These are phyloP conservation scores for Avena atlantica DNA, from an alignment of 176 grass and related monocot genomes.

Conservation along the genomic window DNA sequence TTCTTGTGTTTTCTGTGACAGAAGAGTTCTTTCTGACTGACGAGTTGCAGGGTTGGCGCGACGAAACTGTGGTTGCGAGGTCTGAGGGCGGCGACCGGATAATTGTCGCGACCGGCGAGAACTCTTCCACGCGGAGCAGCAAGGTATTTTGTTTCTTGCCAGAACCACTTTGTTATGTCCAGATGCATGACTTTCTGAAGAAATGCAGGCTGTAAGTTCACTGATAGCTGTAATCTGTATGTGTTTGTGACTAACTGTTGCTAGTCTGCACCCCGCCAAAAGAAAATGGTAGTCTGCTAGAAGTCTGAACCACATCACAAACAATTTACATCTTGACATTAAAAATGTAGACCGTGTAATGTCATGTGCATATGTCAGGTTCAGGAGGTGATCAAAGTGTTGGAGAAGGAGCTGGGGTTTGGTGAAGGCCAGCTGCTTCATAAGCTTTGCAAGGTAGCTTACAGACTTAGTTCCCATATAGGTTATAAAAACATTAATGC, in stretches of 20 bases:
- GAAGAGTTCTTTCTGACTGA: not conserved
- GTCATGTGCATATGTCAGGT: constrained; percentile 56
- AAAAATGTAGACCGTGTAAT: not conserved
- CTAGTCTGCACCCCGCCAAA: no score
- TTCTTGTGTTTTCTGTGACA: not conserved
- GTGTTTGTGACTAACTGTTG: not conserved
- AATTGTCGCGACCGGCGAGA: constrained; percentile 46
- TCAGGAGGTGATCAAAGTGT: constrained; percentile 64
- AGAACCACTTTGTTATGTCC: not conserved
- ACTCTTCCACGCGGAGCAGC: constrained; percentile 52
- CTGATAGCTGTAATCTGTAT: not conserved
- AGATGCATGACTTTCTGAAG: constrained; percentile 9
- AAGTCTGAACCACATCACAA: not conserved
- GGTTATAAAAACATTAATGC: not conserved
- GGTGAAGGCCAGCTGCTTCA: constrained; percentile 71
- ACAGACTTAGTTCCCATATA: not conserved
- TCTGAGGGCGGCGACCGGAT: constrained; percentile 53
- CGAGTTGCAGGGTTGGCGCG: constrained; percentile 67
- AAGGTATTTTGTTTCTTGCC: constrained; percentile 41
- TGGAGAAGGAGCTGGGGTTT: constrained; percentile 88
- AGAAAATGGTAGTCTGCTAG: not conserved
- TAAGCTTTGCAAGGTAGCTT: constrained; percentile 72
- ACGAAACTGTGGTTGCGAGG: constrained; percentile 63
- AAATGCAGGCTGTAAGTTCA: constrained; percentile 11
- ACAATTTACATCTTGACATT: not conserved